Evolutionary conservation across 306 rosid genomes (phyloP).

Genomic region (Sindora glabra): DNA sequence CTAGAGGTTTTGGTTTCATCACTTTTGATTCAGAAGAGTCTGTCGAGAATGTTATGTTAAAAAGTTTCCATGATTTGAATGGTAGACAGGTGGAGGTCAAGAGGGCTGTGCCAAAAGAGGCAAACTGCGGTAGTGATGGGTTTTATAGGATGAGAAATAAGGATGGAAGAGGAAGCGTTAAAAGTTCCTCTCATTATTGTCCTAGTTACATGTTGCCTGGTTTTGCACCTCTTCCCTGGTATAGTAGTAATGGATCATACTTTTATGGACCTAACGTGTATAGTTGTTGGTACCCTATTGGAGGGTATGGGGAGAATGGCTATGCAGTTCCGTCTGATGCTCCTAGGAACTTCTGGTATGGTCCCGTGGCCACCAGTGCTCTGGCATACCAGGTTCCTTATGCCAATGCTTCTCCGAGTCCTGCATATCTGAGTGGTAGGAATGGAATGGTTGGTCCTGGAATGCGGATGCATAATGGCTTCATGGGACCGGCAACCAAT

Average conservation of each 20-base stretch:
- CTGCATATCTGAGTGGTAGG: conserved; percentile 32
- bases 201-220: conserved; percentile 26
- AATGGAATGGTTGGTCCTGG: conserved; percentile 20
- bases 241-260: conserved; percentile 26
- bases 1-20: conserved; percentile 84
- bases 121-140: conserved; percentile 22
- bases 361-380: conserved; percentile 24
- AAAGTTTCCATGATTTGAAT: conserved; percentile 59
- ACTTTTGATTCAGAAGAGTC: conserved; percentile 69
- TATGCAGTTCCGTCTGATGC: conserved; percentile 39
- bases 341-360: conserved; percentile 35
- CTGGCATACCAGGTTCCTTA: conserved; percentile 36
- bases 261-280: conserved; percentile 26
- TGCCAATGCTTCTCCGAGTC: conserved; percentile 17
- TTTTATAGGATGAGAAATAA: conserved; percentile 21
- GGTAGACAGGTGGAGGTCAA: conserved; percentile 84
- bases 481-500: conserved; percentile 22
- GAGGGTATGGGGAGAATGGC: conserved; percentile 35
- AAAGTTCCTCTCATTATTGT: conserved; percentile 21
- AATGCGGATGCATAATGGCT: conserved; percentile 24
- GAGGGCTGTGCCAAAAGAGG: conserved; percentile 81
- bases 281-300: conserved; percentile 52
- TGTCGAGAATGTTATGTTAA: conserved; percentile 50
- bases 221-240: conserved; percentile 29
- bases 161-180: conserved; percentile 33